Percentiles rank a stretch among this genome's conserved stretches.
Conservation (phyloP, 208 protist species). For the Plasmodiophora brassicae region DNA sequence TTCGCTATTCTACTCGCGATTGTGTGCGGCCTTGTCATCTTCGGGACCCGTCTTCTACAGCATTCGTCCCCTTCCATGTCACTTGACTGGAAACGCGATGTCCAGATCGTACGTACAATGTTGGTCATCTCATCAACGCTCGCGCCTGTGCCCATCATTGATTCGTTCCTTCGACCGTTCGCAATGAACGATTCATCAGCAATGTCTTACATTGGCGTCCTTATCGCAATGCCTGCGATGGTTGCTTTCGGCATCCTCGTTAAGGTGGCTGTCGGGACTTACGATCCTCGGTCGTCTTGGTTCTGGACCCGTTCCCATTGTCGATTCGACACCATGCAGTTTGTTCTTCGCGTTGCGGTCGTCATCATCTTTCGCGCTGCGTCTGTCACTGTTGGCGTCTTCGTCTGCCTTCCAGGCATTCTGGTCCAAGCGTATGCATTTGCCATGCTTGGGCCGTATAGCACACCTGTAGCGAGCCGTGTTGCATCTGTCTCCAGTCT, state of each 20-base stretch:
- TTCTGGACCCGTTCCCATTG: background rate
- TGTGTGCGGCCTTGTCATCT: too few relatives aligned
- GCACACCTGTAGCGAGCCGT: background rate
- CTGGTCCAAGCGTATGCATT: background rate
- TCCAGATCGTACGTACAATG: too few relatives aligned
- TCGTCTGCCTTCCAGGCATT: background rate
- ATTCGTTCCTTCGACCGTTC: too few relatives aligned
- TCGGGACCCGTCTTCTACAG: too few relatives aligned
- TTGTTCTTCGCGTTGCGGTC: background rate
- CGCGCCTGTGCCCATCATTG: too few relatives aligned
- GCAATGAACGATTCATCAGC: too few relatives aligned
- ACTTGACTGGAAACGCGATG: too few relatives aligned
- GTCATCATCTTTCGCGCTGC: background rate
- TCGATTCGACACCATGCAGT: background rate
- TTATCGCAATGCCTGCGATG: background rate
- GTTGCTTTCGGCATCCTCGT: background rate
- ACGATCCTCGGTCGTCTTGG: background rate
- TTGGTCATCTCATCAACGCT: too few relatives aligned
- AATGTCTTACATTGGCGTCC: too few relatives aligned
- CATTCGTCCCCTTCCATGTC: too few relatives aligned
- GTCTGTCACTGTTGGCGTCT: background rate
- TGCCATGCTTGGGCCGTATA: background rate
- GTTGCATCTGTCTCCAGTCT: background rate
- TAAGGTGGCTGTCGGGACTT: background rate
- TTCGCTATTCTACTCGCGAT: too few relatives aligned